Base-by-base conservation (phyloP, 345 rosid species). In the Erucastrum elatum region DNA sequence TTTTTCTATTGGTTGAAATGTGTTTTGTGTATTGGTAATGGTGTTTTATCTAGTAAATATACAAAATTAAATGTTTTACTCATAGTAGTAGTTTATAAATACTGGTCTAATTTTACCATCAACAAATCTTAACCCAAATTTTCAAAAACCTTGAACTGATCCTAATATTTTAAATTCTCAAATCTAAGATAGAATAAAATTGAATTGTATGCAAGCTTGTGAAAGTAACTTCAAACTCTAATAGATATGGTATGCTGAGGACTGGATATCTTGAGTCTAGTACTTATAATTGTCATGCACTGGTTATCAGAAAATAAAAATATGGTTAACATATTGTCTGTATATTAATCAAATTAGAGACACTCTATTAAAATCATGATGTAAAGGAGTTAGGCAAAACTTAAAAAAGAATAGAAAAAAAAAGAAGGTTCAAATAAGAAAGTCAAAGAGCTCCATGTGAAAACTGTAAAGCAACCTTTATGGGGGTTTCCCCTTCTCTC, bases 381-480 rank as follows among this genome's bases (percentile, higher is more conserved):
- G 16, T 21, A 67, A 64, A 26, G 61, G 27, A 35, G 26, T 62
- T 66, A n/a, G 56, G 49, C 62, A 71, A 75, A 21, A 35, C 13
- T 41, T 39, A 4, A 16, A 53, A 4, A 34, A 21, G 5, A 21
- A 66, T 2, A 10, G 34, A 12, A n/a, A 7, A 0, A n/a, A 51
- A 62, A 25, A 12, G 6, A 77, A 78, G 21, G 21, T 21, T 1
- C 5, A 51, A 29, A 65, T 21, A 21, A 80, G 70, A 69, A 41
- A 41, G 83, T 75, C 80, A 75, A 75, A 75, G 80, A 70, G 76
- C 72, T 56, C 80, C 83, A 80, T 75, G 83, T 80, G 83, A 80
- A 80, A 80, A 25, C 72, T 64, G 2, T 70, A 68, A 64, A 74
- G 79, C 63, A 69, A 69, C 71, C 37, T 79, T 51, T 61, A 70